A percentile compares a stretch with the other conserved stretches of the same genome.
Conservation (phyloP, 352 stramenopile genomes). For the Globisporangium spiculum region DNA sequence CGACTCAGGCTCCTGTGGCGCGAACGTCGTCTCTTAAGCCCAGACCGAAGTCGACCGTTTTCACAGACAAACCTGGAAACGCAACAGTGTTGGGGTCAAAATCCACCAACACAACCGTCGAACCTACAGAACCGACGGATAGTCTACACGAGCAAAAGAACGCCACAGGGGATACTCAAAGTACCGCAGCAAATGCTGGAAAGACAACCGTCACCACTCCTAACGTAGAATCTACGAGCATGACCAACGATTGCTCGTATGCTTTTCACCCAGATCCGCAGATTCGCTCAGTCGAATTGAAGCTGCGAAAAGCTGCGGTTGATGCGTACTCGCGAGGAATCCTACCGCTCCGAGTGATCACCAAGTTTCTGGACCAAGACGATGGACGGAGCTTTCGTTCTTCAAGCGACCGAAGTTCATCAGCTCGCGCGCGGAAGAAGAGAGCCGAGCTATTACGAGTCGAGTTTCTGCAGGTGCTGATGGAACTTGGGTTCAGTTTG, state of each 20-base stretch:
- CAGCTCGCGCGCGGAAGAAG: constrained; percentile 1
- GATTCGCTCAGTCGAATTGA: constrained; percentile 82
- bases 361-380: constrained; percentile 62
- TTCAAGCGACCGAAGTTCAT: not conserved
- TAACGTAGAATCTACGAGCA: not conserved
- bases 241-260: constrained; percentile 70
- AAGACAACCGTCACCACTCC: not conserved
- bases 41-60: not conserved
- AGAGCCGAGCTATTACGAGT: constrained; percentile 66
- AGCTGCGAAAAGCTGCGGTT: constrained; percentile 68
- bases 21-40: constrained; percentile 10
- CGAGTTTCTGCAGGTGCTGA: constrained; percentile 92
- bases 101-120: not conserved
- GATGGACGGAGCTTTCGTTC: constrained; percentile 15
- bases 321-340: constrained; percentile 69
- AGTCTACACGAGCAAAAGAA: not conserved
- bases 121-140: not conserved
- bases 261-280: constrained; percentile 77
- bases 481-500: constrained; percentile 90
- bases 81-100: not conserved
- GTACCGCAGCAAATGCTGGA: not conserved
- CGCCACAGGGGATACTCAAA: not conserved
- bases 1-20: not conserved
- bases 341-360: constrained; percentile 64
- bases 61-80: not conserved